Conservation (phyloP, 805 yeast species). For the Yarrowia sp. region DNA sequence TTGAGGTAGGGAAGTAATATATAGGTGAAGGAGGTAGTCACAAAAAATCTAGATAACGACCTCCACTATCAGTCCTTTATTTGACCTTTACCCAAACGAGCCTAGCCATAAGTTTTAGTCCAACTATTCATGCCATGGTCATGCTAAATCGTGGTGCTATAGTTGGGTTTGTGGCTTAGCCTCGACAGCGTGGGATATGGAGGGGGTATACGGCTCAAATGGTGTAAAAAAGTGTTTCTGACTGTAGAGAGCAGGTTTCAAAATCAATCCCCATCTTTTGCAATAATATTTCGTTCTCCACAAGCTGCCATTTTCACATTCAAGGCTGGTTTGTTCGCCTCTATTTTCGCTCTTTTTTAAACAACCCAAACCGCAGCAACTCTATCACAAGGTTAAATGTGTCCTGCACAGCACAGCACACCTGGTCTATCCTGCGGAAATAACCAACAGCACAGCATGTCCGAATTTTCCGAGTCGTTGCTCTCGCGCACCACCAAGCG, state of each 20-base stretch:
- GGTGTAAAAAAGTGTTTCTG: too few relatives aligned
- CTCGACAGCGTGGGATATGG: background rate
- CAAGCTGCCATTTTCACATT: background rate
- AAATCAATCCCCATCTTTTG: background rate
- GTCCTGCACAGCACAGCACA: slow-evolving; percentile 13
- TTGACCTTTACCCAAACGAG: background rate
- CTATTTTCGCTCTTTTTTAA: background rate
- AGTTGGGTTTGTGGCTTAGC: slow-evolving; percentile 14
- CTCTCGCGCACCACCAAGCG: slow-evolving; percentile 24
- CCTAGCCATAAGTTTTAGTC: background rate
- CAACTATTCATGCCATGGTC: background rate
- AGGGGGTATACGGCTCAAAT: background rate
- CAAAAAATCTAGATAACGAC: background rate
- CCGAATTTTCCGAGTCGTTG: slow-evolving; percentile 19
- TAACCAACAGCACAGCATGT: slow-evolving; percentile 4
- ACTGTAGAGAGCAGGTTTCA: too few relatives aligned
- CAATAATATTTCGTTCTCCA: background rate
- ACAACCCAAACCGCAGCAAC: slow-evolving; percentile 23
- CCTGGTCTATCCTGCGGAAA: background rate
- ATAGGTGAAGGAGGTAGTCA: background rate
- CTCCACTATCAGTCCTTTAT: background rate
- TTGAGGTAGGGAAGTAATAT: background rate
- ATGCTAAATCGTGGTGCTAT: background rate
- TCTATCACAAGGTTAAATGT: slow-evolving; percentile 7
- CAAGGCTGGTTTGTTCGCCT: background rate